A percentile compares a stretch with the other conserved stretches of the same genome.
Evolutionary conservation across 768 basidiomycete genomes (phyloP).

Genomic region (Termitomyces sp.): DNA sequence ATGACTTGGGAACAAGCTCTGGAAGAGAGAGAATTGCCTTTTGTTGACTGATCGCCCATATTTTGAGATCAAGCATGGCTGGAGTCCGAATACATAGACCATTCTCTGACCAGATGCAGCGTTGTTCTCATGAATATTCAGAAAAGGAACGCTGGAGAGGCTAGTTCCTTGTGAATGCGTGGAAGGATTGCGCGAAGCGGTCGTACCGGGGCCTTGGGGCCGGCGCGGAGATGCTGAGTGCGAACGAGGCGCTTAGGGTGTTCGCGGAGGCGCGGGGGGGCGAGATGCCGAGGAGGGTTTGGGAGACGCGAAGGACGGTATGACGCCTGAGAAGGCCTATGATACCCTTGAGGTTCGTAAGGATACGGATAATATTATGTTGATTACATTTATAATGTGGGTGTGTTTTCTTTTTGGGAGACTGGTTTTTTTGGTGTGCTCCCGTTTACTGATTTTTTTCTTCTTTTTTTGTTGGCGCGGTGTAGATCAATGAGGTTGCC

Average conservation of each 20-base stretch:
- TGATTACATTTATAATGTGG: slow-evolving; percentile 65
- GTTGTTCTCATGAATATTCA: slow-evolving; percentile 15
- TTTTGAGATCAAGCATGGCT: slow-evolving; percentile 8
- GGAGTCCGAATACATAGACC: slow-evolving; percentile 8
- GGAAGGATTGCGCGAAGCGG: slow-evolving; percentile 52
- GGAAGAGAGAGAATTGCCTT: slow-evolving; percentile 51
- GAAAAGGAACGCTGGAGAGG: slow-evolving; percentile 39
- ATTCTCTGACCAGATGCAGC: slow-evolving; percentile 45
- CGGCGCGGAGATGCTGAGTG: slow-evolving; percentile 42
- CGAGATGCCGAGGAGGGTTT: slow-evolving; percentile 37
- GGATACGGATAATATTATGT: slow-evolving; percentile 69
- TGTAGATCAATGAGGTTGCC: slow-evolving; percentile 68
- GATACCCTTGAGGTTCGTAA: slow-evolving; percentile 61
- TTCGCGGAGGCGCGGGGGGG: slow-evolving; percentile 63
- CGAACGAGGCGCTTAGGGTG: slow-evolving; percentile 66
- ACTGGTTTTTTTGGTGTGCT: not conserved
- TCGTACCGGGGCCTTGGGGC: slow-evolving; percentile 49
- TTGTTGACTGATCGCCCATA: slow-evolving; percentile 3
- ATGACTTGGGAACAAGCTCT: slow-evolving; percentile 72
- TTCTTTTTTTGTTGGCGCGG: not conserved
- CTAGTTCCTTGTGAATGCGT: slow-evolving; percentile 66
- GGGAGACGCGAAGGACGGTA: slow-evolving; percentile 53
- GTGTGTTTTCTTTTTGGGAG: slow-evolving; percentile 31
- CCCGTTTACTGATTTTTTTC: slow-evolving; percentile 5
- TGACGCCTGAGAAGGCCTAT: slow-evolving; percentile 72